A percentile compares a stretch with the other conserved stretches of the same genome.
Conservation (phyloP, 2,329 filamentous ascomycete genomes). For the Scytalidium lignicola region DNA sequence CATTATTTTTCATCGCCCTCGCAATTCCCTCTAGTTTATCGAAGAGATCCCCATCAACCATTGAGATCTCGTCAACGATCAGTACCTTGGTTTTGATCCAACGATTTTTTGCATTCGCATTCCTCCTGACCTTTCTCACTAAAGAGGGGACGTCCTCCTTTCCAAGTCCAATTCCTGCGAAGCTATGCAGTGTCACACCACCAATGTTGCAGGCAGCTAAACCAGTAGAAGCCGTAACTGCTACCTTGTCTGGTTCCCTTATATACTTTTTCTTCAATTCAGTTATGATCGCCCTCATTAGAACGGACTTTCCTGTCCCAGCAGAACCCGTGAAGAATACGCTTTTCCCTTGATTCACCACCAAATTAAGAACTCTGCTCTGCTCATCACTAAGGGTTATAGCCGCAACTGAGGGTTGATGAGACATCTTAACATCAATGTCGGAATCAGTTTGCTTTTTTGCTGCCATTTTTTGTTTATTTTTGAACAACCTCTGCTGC, state of each 20-base stretch:
- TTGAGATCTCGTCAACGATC: constrained; percentile 92
- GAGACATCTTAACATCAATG: constrained; percentile 38
- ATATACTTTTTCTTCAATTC: constrained; percentile 71
- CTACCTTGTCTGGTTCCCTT: constrained; percentile 76
- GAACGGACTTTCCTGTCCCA: constrained; percentile 92
- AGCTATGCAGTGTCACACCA: constrained; percentile 92
- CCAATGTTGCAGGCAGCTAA: constrained; percentile 96
- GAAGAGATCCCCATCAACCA: constrained; percentile 96
- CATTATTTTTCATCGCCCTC: constrained; percentile 80
- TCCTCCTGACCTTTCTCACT: constrained; percentile 85
- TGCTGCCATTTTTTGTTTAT: constrained; percentile 46
- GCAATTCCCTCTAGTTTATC: constrained; percentile 93
- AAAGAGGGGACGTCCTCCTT: constrained; percentile 79
- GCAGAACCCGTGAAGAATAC: constrained; percentile 98
- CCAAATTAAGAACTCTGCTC: constrained; percentile 73
- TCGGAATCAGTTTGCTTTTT: constrained; percentile 35
- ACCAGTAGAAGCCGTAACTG: constrained; percentile 92
- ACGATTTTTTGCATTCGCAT: constrained; percentile 78
- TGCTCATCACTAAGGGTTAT: constrained; percentile 74
- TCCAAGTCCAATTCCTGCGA: constrained; percentile 88
- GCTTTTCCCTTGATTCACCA: constrained; percentile 74
- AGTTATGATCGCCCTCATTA: constrained; percentile 87
- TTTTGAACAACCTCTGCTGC: constrained; percentile 69
- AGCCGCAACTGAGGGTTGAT: constrained; percentile 30
- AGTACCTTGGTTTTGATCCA: constrained; percentile 88